Evolutionary conservation across 306 rosid genomes (phyloP).

Genomic region (Erythrophleum fordii): DNA sequence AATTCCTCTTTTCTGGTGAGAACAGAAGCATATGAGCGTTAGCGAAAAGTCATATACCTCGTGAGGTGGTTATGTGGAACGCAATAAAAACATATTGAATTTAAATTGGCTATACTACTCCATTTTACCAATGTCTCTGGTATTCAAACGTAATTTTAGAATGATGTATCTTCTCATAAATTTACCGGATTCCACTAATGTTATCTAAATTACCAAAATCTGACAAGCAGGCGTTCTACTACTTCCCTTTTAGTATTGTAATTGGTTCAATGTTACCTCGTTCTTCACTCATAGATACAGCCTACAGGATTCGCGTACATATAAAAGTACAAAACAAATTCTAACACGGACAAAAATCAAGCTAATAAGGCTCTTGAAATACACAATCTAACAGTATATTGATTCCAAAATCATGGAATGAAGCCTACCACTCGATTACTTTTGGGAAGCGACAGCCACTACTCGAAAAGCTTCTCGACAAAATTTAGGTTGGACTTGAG

Average conservation of each 20-base stretch:
- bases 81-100: background rate
- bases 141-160: background rate
- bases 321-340: background rate
- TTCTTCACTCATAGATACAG: background rate
- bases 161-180: slow-evolving; percentile 26
- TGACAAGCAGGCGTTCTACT: background rate
- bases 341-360: background rate
- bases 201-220: background rate
- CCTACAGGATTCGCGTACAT: background rate
- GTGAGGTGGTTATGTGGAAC: slow-evolving; percentile 4
- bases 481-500: slow-evolving; percentile 77
- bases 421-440: slow-evolving; percentile 84
- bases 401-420: slow-evolving; percentile 2
- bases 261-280: background rate
- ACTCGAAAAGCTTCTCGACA: slow-evolving; percentile 81
- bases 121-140: background rate
- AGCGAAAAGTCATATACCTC: slow-evolving; percentile 19
- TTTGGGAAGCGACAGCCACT: slow-evolving; percentile 94
- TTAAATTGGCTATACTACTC: background rate
- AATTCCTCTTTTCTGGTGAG: slow-evolving; percentile 8
- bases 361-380: background rate
- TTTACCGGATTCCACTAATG: slow-evolving; percentile 23
- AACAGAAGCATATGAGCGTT: background rate
- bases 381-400: slow-evolving; percentile 10
- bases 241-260: background rate